Percentiles rank a stretch among this genome's conserved stretches.
Evolutionary conservation across 331 rosid genomes (phyloP).

Genomic region (Quercus phellos): DNA sequence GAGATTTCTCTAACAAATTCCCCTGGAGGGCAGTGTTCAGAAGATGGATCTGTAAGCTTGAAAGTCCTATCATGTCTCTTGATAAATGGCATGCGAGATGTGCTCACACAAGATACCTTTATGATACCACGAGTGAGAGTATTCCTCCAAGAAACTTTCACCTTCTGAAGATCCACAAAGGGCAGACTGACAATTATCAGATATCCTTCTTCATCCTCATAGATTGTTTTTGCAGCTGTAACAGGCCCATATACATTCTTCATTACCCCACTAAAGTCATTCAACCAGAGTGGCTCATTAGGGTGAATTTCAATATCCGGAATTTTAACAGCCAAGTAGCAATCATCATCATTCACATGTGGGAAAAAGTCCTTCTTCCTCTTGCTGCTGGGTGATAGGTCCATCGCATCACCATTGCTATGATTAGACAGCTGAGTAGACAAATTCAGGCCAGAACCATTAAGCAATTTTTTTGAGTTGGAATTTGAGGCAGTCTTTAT

Average conservation of each 20-base stretch:
- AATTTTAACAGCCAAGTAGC: slow-evolving; percentile 68
- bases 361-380: slow-evolving; percentile 78
- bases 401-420: slow-evolving; percentile 59
- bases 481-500: slow-evolving; percentile 47
- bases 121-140: slow-evolving; percentile 78
- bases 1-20: slow-evolving; percentile 89
- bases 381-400: slow-evolving; percentile 68
- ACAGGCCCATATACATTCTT: slow-evolving; percentile 82
- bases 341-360: slow-evolving; percentile 65
- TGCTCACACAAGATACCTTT: slow-evolving; percentile 84
- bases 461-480: slow-evolving; percentile 77
- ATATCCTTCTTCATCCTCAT: slow-evolving; percentile 83
- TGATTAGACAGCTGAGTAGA: slow-evolving; percentile 66
- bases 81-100: slow-evolving; percentile 68
- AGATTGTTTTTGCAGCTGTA: slow-evolving; percentile 90
- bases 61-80: slow-evolving; percentile 85
- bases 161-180: slow-evolving; percentile 81
- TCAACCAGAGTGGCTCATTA: slow-evolving; percentile 62
- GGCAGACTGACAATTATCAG: slow-evolving; percentile 79
- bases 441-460: slow-evolving; percentile 78
- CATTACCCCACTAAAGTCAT: slow-evolving; percentile 86
- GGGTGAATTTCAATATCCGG: slow-evolving; percentile 59
- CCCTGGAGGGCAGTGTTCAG: slow-evolving; percentile 94
- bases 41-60: slow-evolving; percentile 72
- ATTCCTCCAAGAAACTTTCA: slow-evolving; percentile 94